These are phyloP conservation scores for Monosporascus sp. DNA, from an alignment of 2,329 filamentous ascomycete genomes.

Conservation along the genomic window DNA sequence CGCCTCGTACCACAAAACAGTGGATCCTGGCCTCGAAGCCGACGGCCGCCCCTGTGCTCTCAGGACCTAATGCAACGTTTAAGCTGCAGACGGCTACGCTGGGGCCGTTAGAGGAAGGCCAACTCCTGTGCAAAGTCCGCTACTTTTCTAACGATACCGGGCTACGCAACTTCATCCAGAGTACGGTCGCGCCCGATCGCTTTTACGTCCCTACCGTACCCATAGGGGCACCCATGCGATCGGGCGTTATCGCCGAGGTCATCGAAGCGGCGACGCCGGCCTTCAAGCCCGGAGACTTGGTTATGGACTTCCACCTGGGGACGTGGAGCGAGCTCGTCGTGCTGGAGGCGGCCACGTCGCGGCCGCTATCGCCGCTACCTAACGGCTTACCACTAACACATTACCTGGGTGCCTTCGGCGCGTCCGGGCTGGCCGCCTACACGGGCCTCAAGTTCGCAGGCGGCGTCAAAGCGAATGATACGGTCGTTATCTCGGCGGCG, in stretches of 20 bases:
- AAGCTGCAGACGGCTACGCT: constrained; percentile 19
- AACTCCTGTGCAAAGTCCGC: constrained; percentile 18
- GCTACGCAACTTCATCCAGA: constrained; percentile 23
- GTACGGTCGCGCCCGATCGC: constrained; percentile 18
- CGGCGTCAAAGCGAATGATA: constrained; percentile 31
- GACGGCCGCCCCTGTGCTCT: constrained; percentile 16
- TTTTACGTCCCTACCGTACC: constrained; percentile 22
- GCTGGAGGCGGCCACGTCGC: constrained; percentile 15
- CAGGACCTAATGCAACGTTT: constrained; percentile 23
- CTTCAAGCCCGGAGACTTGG: constrained; percentile 16
- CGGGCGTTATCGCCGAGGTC: constrained; percentile 23
- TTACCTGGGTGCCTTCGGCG: constrained; percentile 23
- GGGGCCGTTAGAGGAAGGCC: constrained; percentile 17
- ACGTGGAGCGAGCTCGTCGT: constrained; percentile 22
- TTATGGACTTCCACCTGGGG: constrained; percentile 22
- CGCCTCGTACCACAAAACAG: constrained; percentile 19
- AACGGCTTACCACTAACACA: constrained; percentile 18
- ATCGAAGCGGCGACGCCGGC: constrained; percentile 18
- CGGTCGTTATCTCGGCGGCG: constrained; percentile 40
- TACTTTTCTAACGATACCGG: constrained; percentile 28
- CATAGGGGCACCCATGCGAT: constrained; percentile 21
- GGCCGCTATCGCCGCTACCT: constrained; percentile 14
- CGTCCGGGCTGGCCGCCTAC: constrained; percentile 38
- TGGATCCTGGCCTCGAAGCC: constrained; percentile 24
- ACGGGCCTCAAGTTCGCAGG: constrained; percentile 36